phyloP scores from a whole-genome alignment of 164 flowering plant genomes.

The Liquidambar formosana region DNA sequence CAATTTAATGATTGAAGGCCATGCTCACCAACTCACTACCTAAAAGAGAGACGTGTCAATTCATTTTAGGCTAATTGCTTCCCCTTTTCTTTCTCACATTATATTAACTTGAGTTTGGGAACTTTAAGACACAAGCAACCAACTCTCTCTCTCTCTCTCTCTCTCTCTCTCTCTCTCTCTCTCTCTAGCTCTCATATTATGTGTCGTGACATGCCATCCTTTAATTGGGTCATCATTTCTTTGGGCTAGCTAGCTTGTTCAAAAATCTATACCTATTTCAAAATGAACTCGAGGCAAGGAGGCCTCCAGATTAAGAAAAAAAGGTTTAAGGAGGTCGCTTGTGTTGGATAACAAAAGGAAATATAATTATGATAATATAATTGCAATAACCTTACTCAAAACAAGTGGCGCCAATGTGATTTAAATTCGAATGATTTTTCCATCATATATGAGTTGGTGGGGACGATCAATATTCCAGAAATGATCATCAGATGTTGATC shows the following conservation, averaged over 20 bases:
- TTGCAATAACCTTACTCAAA: not conserved
- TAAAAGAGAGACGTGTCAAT: no score
- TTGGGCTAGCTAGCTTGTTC: no score
- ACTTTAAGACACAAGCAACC: constrained; percentile 36
- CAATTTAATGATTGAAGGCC: not conserved
- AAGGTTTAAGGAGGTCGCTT: not conserved
- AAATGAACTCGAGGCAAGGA: not conserved
- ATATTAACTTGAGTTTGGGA: constrained; percentile 30
- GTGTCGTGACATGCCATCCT: not conserved
- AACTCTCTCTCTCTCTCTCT: not conserved
- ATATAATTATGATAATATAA: not conserved
- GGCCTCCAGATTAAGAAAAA: not conserved
- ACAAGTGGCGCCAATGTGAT: not conserved
- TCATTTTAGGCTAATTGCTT: no score
- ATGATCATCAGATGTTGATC: not conserved
- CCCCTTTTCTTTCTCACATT: constrained; percentile 1
- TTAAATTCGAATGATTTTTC: not conserved
- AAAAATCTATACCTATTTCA: not conserved
- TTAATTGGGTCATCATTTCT: not conserved
- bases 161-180: no score
- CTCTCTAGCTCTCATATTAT: no score
- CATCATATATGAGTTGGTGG: not conserved
- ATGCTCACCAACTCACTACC: no score
- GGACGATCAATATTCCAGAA: not conserved
- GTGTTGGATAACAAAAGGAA: not conserved